Evolutionary conservation across 345 rosid species (phyloP), one percentile per base, ranked within the genome.

Genomic region (Citrus australasica): DNA sequence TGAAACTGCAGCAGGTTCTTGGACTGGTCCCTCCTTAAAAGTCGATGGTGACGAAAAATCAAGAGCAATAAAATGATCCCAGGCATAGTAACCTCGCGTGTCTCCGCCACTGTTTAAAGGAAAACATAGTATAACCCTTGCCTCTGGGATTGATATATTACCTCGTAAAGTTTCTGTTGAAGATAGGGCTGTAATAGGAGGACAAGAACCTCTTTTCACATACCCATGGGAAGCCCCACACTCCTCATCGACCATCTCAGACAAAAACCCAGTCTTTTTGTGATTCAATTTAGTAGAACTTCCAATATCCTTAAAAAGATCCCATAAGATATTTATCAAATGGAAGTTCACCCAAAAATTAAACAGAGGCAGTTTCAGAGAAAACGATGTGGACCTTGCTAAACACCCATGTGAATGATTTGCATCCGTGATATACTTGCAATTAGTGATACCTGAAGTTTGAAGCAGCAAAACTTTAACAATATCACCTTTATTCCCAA

Each of bases 61-160:
- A 24, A 92, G 70, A 63, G 92, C 91, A 78, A 96, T 83, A 78
- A 96, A 92, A 63, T 88, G 88, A 76, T 87, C 87, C 90, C 92
- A 86, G 69, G 86, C 80, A 71, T 78, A 81, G 80, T 77, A 79
- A 81, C 81, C 80, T 24, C 77, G 79, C 66, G 42, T 58, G 78
- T 60, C 92, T 76, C 85, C 80, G 55, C 69, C 83, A 67, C 78
- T 80, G 76, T 86, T 85, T 75, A 83, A 84, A 78, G 98, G 95
- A 82, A 91, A 91, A 82, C 97, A 94, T 42, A 96, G 63, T 65
- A 96, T 84, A 24, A 87, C 73, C 83, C 98, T 92, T 66, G 95
- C 97, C 81, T 84, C 83, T 69, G 85, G 86, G 79, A 94, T 61
- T 46, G 84, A 88, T 83, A 96, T 83, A 77, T 76, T 82, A 79